These are phyloP conservation scores for Xylaria intraflava DNA, from an alignment of 495 filamentous ascomycete genomes.

Conservation along the genomic window DNA sequence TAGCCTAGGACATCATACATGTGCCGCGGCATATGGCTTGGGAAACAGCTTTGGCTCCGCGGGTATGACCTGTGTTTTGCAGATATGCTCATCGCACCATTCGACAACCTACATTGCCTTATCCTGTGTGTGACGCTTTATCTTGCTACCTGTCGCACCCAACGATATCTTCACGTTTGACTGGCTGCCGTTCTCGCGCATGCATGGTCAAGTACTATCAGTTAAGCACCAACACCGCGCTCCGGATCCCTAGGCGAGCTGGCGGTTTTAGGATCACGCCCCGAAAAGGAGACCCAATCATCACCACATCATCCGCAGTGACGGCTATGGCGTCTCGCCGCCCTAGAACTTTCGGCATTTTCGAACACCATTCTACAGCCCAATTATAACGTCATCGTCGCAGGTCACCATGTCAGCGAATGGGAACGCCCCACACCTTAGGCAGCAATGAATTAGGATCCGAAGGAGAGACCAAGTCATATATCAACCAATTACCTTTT, in stretches of 20 bases:
- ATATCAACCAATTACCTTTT: not conserved
- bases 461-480: not conserved
- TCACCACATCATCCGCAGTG: not conserved
- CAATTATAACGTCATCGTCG: not conserved
- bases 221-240: not conserved
- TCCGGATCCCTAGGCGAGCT: not conserved
- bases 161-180: not conserved
- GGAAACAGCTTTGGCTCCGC: not conserved
- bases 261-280: not conserved
- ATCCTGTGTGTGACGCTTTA: not conserved
- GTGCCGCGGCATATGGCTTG: not conserved
- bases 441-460: not conserved
- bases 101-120: not conserved
- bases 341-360: not conserved
- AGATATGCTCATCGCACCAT: not conserved
- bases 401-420: not conserved
- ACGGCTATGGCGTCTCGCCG: not conserved
- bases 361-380: not conserved
- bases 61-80: constrained; percentile 6
- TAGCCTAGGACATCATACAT: not conserved
- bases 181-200: not conserved
- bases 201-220: not conserved
- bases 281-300: not conserved
- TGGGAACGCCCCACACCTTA: not conserved
- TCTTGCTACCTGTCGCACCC: not conserved